These are phyloP conservation scores for Rusavskia elegans DNA, from an alignment of 495 filamentous ascomycete genomes.

Conservation along the genomic window DNA sequence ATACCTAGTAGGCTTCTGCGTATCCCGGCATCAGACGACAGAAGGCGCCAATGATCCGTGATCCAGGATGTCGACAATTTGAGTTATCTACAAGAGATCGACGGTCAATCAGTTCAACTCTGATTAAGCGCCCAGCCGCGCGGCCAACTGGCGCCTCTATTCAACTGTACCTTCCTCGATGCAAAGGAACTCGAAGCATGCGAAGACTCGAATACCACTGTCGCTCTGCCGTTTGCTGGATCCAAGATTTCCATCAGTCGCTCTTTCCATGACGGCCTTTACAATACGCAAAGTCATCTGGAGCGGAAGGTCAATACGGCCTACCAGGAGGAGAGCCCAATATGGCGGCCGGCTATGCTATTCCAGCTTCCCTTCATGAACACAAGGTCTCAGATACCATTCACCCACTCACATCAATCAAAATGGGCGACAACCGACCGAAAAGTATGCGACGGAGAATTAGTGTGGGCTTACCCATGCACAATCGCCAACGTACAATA, in stretches of 20 bases:
- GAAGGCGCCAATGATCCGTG: no score
- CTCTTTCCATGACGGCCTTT: neutral
- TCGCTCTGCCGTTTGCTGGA: neutral
- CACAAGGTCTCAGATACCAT: neutral
- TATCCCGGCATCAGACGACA: no score
- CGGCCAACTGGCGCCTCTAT: no score
- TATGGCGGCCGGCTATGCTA: neutral
- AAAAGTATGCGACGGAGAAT: conserved; percentile 14
- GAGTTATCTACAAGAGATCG: no score
- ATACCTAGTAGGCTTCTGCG: neutral
- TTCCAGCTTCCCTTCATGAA: neutral
- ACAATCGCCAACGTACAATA: conserved; percentile 7
- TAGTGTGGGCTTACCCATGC: conserved; percentile 13
- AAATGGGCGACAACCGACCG: conserved; percentile 4
- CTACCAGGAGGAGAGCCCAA: neutral
- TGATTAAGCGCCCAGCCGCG: no score
- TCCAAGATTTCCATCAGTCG: neutral
- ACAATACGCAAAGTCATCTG: neutral
- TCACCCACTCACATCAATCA: conserved; percentile 7
- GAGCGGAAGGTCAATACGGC: neutral
- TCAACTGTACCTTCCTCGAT: no score
- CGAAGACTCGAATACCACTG: no score
- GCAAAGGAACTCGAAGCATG: no score
- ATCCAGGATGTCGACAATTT: no score
- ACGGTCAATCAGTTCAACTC: no score